phyloP scores from a whole-genome alignment of 179 eudicot species.

The Beta lomatogona region DNA sequence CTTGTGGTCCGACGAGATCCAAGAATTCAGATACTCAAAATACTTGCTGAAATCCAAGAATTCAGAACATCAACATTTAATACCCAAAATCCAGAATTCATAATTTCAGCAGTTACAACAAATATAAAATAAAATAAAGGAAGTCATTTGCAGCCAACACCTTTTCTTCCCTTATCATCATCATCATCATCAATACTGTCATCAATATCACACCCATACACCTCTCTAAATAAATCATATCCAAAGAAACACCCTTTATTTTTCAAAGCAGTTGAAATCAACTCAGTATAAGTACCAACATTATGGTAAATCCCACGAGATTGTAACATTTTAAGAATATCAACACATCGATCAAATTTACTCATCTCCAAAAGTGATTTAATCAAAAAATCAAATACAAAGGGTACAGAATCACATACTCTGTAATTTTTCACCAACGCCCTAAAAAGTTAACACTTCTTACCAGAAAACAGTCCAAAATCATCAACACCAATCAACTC shows the following conservation, averaged over 20 bases:
- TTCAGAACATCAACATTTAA: no score
- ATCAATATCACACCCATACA: constrained; percentile 33
- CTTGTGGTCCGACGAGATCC: no score
- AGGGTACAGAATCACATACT: constrained; percentile 71
- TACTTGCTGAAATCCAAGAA: no score
- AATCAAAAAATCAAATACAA: constrained; percentile 77
- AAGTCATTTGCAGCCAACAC: constrained; percentile 2
- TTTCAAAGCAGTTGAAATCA: constrained; percentile 43
- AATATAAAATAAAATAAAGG: no score
- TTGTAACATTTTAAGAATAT: constrained; percentile 46
- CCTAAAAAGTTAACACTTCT: constrained; percentile 39
- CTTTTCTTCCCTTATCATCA: background rate
- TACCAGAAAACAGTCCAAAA: background rate
- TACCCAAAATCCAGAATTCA: no score
- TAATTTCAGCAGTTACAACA: no score
- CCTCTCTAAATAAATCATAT: constrained; percentile 54
- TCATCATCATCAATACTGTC: constrained; percentile 5
- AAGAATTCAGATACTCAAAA: no score
- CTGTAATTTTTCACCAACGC: constrained; percentile 47
- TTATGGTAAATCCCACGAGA: constrained; percentile 35
- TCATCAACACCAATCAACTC: constrained; percentile 5
- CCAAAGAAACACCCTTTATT: constrained; percentile 53
- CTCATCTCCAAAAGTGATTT: constrained; percentile 47
- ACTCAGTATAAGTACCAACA: constrained; percentile 48
- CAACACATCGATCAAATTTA: constrained; percentile 47